phyloP scores from a whole-genome alignment of 768 basidiomycete species.

The Lactarius tabidus region DNA sequence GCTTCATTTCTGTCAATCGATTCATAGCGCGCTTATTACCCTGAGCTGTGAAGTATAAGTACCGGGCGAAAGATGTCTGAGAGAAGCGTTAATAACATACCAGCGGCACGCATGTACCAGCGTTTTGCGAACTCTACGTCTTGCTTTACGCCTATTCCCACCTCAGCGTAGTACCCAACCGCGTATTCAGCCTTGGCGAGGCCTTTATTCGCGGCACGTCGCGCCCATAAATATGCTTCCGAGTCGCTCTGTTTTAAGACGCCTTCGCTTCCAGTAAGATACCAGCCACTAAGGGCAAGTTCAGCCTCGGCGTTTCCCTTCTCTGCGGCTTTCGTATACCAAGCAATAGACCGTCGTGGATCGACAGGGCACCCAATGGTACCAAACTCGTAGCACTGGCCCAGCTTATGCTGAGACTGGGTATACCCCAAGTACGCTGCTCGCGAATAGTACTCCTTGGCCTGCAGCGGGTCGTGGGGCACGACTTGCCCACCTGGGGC shows the following conservation, averaged over 20 bases:
- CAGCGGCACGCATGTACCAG: slow-evolving; percentile 99
- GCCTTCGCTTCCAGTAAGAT: slow-evolving; percentile 91
- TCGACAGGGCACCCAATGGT: slow-evolving; percentile 85
- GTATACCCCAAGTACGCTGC: slow-evolving; percentile 92
- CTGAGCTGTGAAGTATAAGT: slow-evolving; percentile 56
- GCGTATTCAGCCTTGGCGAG: slow-evolving; percentile 97
- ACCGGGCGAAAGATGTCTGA: neutral
- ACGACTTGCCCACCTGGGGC: slow-evolving; percentile 62
- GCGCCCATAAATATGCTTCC: slow-evolving; percentile 98
- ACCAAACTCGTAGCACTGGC: slow-evolving; percentile 94
- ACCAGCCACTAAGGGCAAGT: slow-evolving; percentile 96
- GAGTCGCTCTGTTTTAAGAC: slow-evolving; percentile 97
- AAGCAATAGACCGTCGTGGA: slow-evolving; percentile 90
- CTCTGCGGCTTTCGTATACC: slow-evolving; percentile 98
- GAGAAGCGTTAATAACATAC: slow-evolving; percentile 40
- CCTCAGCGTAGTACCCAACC: slow-evolving; percentile 96
- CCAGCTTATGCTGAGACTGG: slow-evolving; percentile 92
- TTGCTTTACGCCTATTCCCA: slow-evolving; percentile 95
- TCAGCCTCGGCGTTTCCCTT: slow-evolving; percentile 95
- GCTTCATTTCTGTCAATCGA: slow-evolving; percentile 92
- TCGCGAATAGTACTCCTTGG: slow-evolving; percentile 82
- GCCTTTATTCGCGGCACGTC: slow-evolving; percentile 94
- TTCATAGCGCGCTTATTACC: slow-evolving; percentile 98
- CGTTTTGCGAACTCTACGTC: slow-evolving; percentile 94
- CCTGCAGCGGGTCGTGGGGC: slow-evolving; percentile 74